A percentile compares a stretch with the other conserved stretches of the same genome.
These are phyloP conservation scores for Paraphoma sp. DNA, from an alignment of 2,329 filamentous ascomycete genomes.

Conservation along the genomic window DNA sequence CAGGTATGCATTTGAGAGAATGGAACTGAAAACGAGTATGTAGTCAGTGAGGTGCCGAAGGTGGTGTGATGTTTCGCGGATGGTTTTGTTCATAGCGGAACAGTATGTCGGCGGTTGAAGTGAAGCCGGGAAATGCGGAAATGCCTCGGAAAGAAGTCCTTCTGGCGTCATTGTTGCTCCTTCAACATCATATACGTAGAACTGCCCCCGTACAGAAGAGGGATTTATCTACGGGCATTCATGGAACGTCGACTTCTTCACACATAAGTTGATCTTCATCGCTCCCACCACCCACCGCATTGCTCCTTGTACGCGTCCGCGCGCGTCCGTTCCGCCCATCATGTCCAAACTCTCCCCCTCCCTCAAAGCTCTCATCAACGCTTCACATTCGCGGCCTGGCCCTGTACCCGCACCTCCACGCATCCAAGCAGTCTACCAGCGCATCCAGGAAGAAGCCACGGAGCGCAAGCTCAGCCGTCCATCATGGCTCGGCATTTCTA, in stretches of 20 bases:
- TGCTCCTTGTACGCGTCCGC: neutral
- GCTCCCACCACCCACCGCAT: neutral
- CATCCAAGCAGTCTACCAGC: constrained; percentile 39
- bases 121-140: neutral
- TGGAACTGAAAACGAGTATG: too few species aligned
- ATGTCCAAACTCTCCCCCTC: constrained; percentile 47
- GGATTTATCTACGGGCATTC: neutral
- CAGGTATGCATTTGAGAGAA: too few species aligned
- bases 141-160: constrained; percentile 1
- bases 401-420: constrained; percentile 41
- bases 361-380: constrained; percentile 45
- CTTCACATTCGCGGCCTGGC: constrained; percentile 43
- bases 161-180: constrained; percentile 4
- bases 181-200: neutral
- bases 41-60: too few species aligned
- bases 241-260: neutral
- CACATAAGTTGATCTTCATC: neutral
- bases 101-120: neutral
- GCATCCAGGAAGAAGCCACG: constrained; percentile 40
- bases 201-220: neutral
- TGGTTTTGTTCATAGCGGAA: neutral
- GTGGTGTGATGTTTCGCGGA: neutral
- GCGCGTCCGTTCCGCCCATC: constrained; percentile 1
- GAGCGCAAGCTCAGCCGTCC: constrained; percentile 38
- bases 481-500: constrained; percentile 51